Conservation (phyloP, 2,329 filamentous ascomycete species). For the Rutstroemia sp. region DNA sequence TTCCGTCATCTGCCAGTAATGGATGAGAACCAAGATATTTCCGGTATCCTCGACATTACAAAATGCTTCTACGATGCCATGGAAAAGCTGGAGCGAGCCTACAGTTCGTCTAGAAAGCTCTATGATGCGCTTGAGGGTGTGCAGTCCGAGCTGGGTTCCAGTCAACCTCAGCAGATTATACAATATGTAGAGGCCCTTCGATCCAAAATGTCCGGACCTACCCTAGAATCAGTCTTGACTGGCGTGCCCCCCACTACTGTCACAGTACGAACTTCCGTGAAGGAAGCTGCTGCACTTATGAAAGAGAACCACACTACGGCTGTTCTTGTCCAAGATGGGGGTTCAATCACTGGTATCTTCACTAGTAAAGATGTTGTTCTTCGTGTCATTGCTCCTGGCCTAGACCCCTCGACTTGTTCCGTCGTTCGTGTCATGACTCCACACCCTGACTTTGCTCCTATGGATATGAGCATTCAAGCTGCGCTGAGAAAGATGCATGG, state of each 20-base stretch:
- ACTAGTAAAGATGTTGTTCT: conserved; percentile 99
- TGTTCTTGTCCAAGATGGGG: conserved; percentile 91
- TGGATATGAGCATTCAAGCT: conserved; percentile 98
- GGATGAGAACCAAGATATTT: conserved; percentile 99
- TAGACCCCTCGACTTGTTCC: conserved; percentile 91
- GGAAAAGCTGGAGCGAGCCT: conserved; percentile 97
- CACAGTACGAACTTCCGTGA: conserved; percentile 90
- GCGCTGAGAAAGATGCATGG: conserved; percentile 98
- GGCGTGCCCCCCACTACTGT: conserved; percentile 90
- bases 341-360: conserved; percentile 96
- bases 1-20: conserved; percentile 97
- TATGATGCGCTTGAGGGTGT: conserved; percentile 97
- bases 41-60: conserved; percentile 94
- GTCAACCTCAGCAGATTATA: conserved; percentile 96
- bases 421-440: conserved; percentile 99
- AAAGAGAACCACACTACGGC: conserved; percentile 98
- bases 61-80: conserved; percentile 99
- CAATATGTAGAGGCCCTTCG: conserved; percentile 96
- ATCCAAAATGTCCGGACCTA: conserved; percentile 95
- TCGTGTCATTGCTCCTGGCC: conserved; percentile 90
- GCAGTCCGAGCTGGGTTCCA: conserved; percentile 90
- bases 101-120: conserved; percentile 94
- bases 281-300: conserved; percentile 92
- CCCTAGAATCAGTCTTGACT: conserved; percentile 87
- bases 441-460: conserved; percentile 95